Evolutionary conservation across 305 asterid species (phyloP).

Genomic region (Fraxinus albicans): DNA sequence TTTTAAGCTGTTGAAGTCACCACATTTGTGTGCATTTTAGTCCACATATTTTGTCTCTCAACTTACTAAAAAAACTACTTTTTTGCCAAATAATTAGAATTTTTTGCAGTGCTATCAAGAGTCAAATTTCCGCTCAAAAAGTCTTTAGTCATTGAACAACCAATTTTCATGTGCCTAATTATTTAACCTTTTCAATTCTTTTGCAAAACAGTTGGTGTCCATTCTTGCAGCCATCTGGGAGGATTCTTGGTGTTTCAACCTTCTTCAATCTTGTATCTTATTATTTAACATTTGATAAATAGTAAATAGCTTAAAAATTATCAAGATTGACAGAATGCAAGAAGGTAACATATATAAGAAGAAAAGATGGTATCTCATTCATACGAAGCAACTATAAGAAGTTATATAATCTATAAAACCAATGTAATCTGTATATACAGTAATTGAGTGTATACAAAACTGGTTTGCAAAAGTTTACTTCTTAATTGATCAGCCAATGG

Average conservation of each 20-base stretch:
- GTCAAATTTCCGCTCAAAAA: background rate
- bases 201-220: background rate
- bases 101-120: background rate
- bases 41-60: background rate
- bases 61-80: too few relatives aligned
- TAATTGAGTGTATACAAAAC: background rate
- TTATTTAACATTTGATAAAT: background rate
- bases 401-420: background rate
- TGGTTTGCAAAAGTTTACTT: background rate
- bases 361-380: background rate
- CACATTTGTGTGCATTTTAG: background rate
- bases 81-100: background rate
- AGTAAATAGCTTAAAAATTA: too few relatives aligned
- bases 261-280: background rate
- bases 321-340: background rate
- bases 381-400: background rate
- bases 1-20: background rate
- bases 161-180: background rate
- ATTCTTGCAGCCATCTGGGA: background rate
- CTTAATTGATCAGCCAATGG: background rate
- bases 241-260: background rate
- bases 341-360: background rate
- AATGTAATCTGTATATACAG: background rate
- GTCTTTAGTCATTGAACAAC: background rate
- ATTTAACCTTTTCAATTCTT: too few relatives aligned